These are phyloP conservation scores for Lepiota venenata DNA, from an alignment of 768 basidiomycete species.

Conservation along the genomic window DNA sequence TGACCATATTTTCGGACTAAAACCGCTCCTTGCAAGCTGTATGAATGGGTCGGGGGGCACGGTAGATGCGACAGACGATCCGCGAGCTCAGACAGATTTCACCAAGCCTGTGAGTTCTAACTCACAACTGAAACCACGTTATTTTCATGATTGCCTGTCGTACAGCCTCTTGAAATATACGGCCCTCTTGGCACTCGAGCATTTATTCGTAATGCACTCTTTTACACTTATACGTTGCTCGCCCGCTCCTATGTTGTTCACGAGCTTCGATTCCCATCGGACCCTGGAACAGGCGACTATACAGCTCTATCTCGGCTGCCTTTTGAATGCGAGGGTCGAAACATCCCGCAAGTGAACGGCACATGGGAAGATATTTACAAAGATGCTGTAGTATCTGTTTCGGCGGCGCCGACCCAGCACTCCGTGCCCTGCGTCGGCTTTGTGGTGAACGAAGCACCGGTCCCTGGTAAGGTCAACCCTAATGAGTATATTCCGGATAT, in stretches of 20 bases:
- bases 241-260: conserved; percentile 74
- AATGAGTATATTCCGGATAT: conserved; percentile 63
- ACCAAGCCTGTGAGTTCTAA: conserved; percentile 27
- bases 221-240: conserved; percentile 67
- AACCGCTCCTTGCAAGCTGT: conserved; percentile 64
- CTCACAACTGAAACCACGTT: background rate
- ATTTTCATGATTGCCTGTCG: background rate
- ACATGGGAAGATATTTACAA: conserved; percentile 66
- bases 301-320: conserved; percentile 43
- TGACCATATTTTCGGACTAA: conserved; percentile 77
- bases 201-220: conserved; percentile 67
- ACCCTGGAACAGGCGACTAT: conserved; percentile 50
- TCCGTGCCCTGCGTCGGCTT: conserved; percentile 82
- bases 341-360: conserved; percentile 58
- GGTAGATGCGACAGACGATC: conserved; percentile 55
- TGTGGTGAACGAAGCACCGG: conserved; percentile 63
- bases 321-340: conserved; percentile 59
- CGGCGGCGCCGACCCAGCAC: conserved; percentile 76
- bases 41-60: conserved; percentile 75
- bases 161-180: conserved; percentile 76
- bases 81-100: conserved; percentile 37
- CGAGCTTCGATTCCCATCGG: conserved; percentile 67
- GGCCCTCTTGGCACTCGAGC: conserved; percentile 82
- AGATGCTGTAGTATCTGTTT: conserved; percentile 55
- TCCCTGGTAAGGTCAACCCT: conserved; percentile 78